Evolutionary conservation across 768 basidiomycete species (phyloP).

Genomic region (Boletus subparvulus): DNA sequence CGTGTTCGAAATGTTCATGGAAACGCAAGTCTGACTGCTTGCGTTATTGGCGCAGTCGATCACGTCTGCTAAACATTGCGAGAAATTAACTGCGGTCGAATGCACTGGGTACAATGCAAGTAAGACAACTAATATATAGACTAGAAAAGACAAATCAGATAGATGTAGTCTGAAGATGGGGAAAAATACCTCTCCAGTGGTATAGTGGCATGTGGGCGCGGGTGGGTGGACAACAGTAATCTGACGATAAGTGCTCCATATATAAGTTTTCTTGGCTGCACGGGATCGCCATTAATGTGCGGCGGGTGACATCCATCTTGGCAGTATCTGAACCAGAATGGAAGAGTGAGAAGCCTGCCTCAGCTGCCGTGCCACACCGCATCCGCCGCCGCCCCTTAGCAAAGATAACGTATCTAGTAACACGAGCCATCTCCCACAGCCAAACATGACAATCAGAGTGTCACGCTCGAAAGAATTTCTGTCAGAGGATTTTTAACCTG

Average conservation of each 20-base stretch:
- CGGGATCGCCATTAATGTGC: too few species aligned
- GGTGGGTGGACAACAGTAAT: too few species aligned
- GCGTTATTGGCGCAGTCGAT: not conserved
- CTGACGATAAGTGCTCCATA: not conserved
- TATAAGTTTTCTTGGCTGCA: not conserved
- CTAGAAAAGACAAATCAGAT: slow-evolving; percentile 7
- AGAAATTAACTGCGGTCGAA: slow-evolving; percentile 6
- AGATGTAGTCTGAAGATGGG: not conserved
- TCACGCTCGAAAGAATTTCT: not conserved
- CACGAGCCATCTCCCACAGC: not conserved
- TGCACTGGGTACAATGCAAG: not conserved
- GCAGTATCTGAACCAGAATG: not conserved
- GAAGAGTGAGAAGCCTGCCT: not conserved
- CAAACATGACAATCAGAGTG: not conserved
- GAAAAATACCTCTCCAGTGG: slow-evolving; percentile 3
- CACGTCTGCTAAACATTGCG: slow-evolving; percentile 13
- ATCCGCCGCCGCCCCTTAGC: too few species aligned
- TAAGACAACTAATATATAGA: not conserved
- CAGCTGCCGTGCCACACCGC: not conserved
- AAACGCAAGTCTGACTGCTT: not conserved
- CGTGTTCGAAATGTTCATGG: not conserved
- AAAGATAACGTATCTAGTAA: too few species aligned
- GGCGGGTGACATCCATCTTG: not conserved
- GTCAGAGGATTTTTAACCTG: too few species aligned
- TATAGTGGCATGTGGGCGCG: not conserved